Base-by-base conservation (phyloP, 768 basidiomycete species). In the Antrodiella citrinella region DNA sequence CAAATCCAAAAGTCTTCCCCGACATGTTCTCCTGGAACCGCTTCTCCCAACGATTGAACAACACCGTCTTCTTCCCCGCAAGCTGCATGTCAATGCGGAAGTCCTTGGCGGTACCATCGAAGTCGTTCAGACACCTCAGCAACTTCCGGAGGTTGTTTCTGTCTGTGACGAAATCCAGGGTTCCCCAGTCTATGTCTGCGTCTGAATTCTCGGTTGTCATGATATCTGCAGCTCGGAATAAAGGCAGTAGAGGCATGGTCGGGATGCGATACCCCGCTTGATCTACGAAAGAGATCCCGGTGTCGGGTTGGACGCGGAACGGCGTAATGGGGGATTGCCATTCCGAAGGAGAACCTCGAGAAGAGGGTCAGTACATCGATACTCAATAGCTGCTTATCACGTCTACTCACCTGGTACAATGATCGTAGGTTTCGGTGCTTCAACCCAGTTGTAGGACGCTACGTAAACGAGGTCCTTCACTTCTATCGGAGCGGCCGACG, bases 41-140 rank as follows among this genome's bases (percentile, higher is more conserved):
- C 62, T 53, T 75, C 74, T 76, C 82, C 83, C 65, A 68, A 1
- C 86, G 69, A 49, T 76, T 79, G 55, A 88, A 65, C 21, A 89
- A 56, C 11, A 84, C 66, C 0, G 86, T 86, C 47, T 67, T 69
- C 20, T 58, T 57, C 2, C 84, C 84, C 0, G 71, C 74, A 19
- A 86, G 67, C 59, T 89, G 78, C 4, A 80, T 54, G 50, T 90
- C 84, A 53, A 90, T 84, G 18, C 87, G 69, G 58, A 89, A 91
- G 24, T 52, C 51, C 30, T 42, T 46, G 25, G 10, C 18, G 9
- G 21, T 19, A 22, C 19, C 21, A 5, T 49, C 45, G 13, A 15
- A 44, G 13, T 57, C 44, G 18, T 57, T 56, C n/a, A 75, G 69
- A 81, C 80, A 84, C 21, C 79, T 70, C 19, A 80, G 58, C 38